These are phyloP conservation scores for Yarrowia hollandica DNA, from an alignment of 805 yeast species.

Conservation along the genomic window DNA sequence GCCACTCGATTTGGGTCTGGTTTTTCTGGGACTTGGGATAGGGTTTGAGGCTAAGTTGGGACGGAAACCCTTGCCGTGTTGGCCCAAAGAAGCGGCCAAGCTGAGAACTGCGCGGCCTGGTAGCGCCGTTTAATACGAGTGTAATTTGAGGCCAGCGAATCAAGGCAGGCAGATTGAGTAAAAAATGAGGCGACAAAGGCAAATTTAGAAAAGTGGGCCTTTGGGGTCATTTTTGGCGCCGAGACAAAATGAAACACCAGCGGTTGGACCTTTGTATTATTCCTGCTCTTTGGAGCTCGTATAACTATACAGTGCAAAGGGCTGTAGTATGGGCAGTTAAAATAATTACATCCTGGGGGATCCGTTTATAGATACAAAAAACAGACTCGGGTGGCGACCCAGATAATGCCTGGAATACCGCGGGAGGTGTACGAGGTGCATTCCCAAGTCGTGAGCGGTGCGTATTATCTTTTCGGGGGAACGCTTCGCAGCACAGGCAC, in stretches of 20 bases:
- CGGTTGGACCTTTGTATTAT: background rate
- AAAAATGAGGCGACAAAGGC: background rate
- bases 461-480: background rate
- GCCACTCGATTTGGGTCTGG: too few species aligned
- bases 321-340: background rate
- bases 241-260: background rate
- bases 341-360: too few species aligned
- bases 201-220: background rate
- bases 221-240: background rate
- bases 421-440: too few species aligned
- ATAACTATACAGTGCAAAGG: constrained; percentile 5
- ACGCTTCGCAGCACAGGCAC: too few species aligned
- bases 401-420: too few species aligned
- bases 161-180: background rate
- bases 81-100: background rate
- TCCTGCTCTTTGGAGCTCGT: background rate
- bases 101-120: background rate
- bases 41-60: background rate
- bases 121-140: constrained; percentile 17
- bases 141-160: constrained; percentile 6
- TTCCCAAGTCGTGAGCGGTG: too few species aligned
- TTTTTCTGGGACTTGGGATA: too few species aligned
- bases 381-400: too few species aligned
- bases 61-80: background rate
- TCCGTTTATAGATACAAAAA: too few species aligned